phyloP scores from a whole-genome alignment of 805 yeast genomes.

The Kluyveromyces siamensis region DNA sequence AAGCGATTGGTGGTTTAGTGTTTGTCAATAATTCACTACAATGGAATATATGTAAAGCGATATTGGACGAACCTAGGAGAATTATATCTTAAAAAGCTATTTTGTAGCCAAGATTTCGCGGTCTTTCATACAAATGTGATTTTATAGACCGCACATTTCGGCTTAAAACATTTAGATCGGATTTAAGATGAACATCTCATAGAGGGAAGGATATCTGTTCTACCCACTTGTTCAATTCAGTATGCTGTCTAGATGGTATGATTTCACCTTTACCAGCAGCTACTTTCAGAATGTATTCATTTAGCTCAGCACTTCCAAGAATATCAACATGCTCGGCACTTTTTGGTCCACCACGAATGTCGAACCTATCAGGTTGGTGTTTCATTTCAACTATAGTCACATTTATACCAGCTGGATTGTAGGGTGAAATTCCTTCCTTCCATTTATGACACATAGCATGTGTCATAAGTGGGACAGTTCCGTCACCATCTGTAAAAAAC shows the following conservation, averaged over 20 bases:
- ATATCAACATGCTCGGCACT: constrained; percentile 98
- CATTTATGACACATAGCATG: constrained; percentile 90
- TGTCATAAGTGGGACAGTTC: constrained; percentile 81
- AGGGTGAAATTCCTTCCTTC: constrained; percentile 55
- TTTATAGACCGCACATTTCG: neutral
- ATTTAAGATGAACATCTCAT: constrained; percentile 3
- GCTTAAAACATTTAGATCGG: too few relatives aligned
- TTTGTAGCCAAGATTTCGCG: neutral
- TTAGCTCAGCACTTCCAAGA: constrained; percentile 84
- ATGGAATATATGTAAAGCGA: neutral
- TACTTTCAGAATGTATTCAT: constrained; percentile 73
- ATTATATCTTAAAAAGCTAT: too few relatives aligned
- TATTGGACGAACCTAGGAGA: neutral
- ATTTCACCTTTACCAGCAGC: constrained; percentile 72
- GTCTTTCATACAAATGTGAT: neutral
- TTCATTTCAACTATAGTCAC: constrained; percentile 84
- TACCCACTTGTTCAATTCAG: constrained; percentile 58
- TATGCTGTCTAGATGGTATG: constrained; percentile 50
- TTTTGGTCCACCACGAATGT: constrained; percentile 93
- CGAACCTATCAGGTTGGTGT: constrained; percentile 90
- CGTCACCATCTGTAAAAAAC: constrained; percentile 86
- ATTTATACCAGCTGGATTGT: constrained; percentile 66
- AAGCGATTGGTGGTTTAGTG: neutral
- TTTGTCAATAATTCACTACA: too few relatives aligned
- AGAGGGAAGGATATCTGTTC: constrained; percentile 40